Base-by-base conservation (phyloP, 495 filamentous ascomycete genomes). In the Durotheca rogersii region DNA sequence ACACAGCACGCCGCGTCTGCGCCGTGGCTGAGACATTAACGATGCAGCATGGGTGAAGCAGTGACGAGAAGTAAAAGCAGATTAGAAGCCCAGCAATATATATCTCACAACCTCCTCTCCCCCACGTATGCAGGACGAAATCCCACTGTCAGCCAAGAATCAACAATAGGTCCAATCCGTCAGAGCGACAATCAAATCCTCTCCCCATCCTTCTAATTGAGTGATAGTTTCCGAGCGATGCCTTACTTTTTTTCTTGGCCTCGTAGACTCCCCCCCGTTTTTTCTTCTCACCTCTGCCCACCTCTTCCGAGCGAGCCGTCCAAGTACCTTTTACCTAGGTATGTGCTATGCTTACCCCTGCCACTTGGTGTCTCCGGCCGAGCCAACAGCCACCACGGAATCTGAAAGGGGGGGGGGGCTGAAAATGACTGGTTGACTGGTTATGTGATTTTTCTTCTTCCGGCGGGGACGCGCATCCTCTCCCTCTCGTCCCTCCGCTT, bases 11-110 rank as follows among this genome's bases (percentile, higher is more conserved):
- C 53, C 45, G 50, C 50, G 56, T 47, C 33, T 10, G 50, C 45
- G 38, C 41, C 15, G 56, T 59, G 56, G 56, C 56, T 59, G 56
- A 59, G 50, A 53, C 49, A 30, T 53, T 30, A 4, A 27, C 41
- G 50, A 40, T 14, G 48, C 47, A 58, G 54, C 35, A 58, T 42
- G 9, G 23, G 23, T 27, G 9, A 27, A 27, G n/a, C n/a, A n/a
- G 23, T 27, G 23, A 27, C 9, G 9, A 27, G 23, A 27, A 27
- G 9, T 27, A 27, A 27, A 27, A 27, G n/a, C n/a, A n/a, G n/a
- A n/a, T n/a, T n/a, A n/a, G n/a, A n/a, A n/a, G n/a, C 23, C 45
- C 20, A 44, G 40, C 21, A 29, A 35, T 39, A 50, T 33, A 39
- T 20, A 36, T 12, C 25, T 37, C 31, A n/a, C 6, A 31, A 4